Percentiles rank a stretch among this genome's conserved stretches.
Conservation (phyloP, 2,329 filamentous ascomycete species). For the Microascus cirrosus region DNA sequence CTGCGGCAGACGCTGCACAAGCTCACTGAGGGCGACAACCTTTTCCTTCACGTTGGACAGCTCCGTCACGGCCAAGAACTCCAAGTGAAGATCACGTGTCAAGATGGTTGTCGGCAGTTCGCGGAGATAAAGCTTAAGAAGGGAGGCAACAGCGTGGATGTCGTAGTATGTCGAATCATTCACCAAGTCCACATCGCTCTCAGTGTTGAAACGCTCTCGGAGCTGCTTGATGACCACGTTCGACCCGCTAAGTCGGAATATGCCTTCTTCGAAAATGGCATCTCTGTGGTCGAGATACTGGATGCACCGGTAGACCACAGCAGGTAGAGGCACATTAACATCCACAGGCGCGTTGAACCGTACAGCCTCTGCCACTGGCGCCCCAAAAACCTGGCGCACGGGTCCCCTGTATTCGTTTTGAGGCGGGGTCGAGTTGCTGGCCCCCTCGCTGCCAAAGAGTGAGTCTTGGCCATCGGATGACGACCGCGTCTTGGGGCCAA, state of each 20-base stretch:
- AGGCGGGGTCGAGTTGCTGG: constrained; percentile 30
- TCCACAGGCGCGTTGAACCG: constrained; percentile 65
- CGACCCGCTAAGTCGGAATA: constrained; percentile 94
- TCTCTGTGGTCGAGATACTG: constrained; percentile 81
- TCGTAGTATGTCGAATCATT: constrained; percentile 81
- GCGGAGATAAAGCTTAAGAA: constrained; percentile 87
- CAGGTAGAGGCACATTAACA: constrained; percentile 66
- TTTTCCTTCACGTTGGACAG: constrained; percentile 66
- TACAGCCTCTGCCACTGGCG: constrained; percentile 75
- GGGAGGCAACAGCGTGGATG: constrained; percentile 87
- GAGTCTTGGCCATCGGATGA: constrained; percentile 49
- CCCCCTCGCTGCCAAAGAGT: constrained; percentile 28
- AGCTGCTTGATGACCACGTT: constrained; percentile 88
- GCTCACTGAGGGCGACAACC: constrained; percentile 60
- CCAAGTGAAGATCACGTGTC: constrained; percentile 78
- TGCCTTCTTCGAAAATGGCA: constrained; percentile 79
- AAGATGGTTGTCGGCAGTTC: constrained; percentile 87
- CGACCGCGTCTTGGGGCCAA: constrained; percentile 47
- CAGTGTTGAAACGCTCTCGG: constrained; percentile 83
- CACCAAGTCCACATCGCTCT: constrained; percentile 83
- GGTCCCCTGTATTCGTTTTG: constrained; percentile 37
- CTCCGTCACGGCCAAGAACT: constrained; percentile 79
- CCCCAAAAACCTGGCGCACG: constrained; percentile 69
- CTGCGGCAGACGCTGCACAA: constrained; percentile 70
- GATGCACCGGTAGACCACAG: constrained; percentile 90